Base-by-base conservation (phyloP, 2,329 filamentous ascomycete genomes). In the Trichoderma koningiopsis region DNA sequence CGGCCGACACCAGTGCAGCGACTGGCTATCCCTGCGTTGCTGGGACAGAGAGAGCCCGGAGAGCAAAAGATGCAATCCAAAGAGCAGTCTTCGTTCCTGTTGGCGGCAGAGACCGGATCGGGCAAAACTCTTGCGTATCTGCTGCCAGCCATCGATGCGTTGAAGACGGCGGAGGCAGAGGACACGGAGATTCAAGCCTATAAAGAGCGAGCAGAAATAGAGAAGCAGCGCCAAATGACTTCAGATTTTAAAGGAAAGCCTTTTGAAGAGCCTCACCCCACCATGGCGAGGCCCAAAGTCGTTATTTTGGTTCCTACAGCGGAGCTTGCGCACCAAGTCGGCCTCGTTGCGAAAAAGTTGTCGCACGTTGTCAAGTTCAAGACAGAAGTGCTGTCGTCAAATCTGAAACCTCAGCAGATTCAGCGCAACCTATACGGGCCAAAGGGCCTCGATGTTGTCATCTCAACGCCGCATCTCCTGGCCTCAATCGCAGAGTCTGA, bases 121-220 rank as follows among this genome's bases (percentile, higher is more conserved):
- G 96, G 96, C 70, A 99, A 99, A 83, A 99, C 96, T 0, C 83
- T 99, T 71, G 93, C 96, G 10, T 99, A 99, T 77, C 83, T 98
- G 5, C 81, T 97, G 5, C 96, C 96, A 0, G 86, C 91, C 19
- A 84, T 99, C 64, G 89, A 99, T 80, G 92, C 92, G 10, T 80
- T 99, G 75, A 99, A 99, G 81, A 83, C 88, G 40, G 89, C 88
- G 6, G 92, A 95, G 76, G 83, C 84, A 0, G 79, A 82, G 14
- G 91, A 94, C 72, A 78, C 79, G 0, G 85, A 86, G 1, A 83
- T 88, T 19, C 85, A 88, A 68, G 84, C 87, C 2, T 88, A 89
- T 70, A 85, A 86, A 65, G 80, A 85, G 75, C 83, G 84, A 66
- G 79, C 84, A 60, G 84, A 87, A 53, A 84, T 85, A 52, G 85